These are phyloP conservation scores for Claviceps cyperi DNA, from an alignment of 2,329 filamentous ascomycete species.

Conservation along the genomic window DNA sequence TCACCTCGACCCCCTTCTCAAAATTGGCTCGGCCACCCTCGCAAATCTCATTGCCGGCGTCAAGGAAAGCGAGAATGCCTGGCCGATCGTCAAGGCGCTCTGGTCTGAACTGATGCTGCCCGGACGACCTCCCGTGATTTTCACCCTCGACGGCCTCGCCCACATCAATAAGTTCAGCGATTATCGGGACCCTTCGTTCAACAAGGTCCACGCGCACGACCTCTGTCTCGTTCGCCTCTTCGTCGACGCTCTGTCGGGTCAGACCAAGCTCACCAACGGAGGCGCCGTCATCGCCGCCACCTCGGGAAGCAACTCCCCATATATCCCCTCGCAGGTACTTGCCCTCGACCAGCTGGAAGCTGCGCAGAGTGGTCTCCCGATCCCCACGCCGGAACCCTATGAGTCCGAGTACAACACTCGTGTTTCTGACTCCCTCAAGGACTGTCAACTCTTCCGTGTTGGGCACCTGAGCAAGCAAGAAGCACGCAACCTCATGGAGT, in stretches of 20 bases:
- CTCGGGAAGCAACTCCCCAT: slow-evolving; percentile 54
- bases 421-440: slow-evolving; percentile 36
- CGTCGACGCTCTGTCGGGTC: slow-evolving; percentile 53
- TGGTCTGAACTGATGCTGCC: slow-evolving; percentile 60
- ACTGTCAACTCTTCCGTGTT: slow-evolving; percentile 40
- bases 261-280: slow-evolving; percentile 48
- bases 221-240: slow-evolving; percentile 64
- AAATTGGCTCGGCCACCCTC: slow-evolving; percentile 46
- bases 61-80: slow-evolving; percentile 62
- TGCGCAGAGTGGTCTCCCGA: slow-evolving; percentile 19
- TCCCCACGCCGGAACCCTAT: slow-evolving; percentile 36
- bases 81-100: slow-evolving; percentile 65
- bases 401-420: slow-evolving; percentile 41
- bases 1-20: slow-evolving; percentile 23
- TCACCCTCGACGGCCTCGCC: slow-evolving; percentile 64
- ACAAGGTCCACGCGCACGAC: slow-evolving; percentile 75
- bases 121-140: slow-evolving; percentile 45
- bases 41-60: slow-evolving; percentile 55
- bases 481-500: slow-evolving; percentile 72
- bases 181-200: slow-evolving; percentile 58
- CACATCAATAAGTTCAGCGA: slow-evolving; percentile 68
- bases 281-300: slow-evolving; percentile 66
- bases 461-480: slow-evolving; percentile 60
- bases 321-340: slow-evolving; percentile 52
- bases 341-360: slow-evolving; percentile 45